Evolutionary conservation across 345 rosid genomes (phyloP).

Genomic region (Abelmoschus esculentus): DNA sequence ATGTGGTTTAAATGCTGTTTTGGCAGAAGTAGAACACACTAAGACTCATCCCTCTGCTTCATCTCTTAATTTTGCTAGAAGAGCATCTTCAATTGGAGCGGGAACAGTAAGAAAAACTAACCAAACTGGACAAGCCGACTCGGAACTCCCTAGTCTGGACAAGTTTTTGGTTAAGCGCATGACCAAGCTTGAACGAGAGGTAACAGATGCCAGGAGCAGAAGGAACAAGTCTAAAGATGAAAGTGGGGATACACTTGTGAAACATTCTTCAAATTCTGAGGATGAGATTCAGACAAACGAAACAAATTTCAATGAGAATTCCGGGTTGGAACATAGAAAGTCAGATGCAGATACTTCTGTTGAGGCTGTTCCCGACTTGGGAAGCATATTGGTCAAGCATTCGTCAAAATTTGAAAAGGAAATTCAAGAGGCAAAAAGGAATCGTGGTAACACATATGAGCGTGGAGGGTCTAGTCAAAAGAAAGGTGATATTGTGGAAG

Average conservation of each 20-base stretch:
- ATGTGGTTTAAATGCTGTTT: conserved; percentile 81
- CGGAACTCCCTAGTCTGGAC: conserved; percentile 67
- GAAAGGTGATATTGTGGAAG: conserved; percentile 23
- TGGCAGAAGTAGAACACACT: conserved; percentile 54
- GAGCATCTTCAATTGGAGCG: conserved; percentile 39
- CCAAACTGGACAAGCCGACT: conserved; percentile 26
- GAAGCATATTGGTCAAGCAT: conserved; percentile 59
- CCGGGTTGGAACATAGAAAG: conserved; percentile 14
- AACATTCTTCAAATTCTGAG: conserved; percentile 50
- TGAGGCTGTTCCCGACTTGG: conserved; percentile 43
- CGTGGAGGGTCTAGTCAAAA: conserved; percentile 4
- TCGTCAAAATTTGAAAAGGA: conserved; percentile 19
- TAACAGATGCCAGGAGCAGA: conserved; percentile 61
- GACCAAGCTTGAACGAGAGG: conserved; percentile 77
- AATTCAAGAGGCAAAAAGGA: conserved; percentile 41
- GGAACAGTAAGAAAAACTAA: conserved; percentile 27
- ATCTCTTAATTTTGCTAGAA: conserved; percentile 23
- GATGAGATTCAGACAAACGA: conserved; percentile 55
- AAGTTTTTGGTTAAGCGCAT: conserved; percentile 74
- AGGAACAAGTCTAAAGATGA: conserved; percentile 27
- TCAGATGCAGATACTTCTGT: conserved; percentile 18
- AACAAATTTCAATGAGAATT: conserved; percentile 25
- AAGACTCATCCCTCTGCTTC: conserved; percentile 32
- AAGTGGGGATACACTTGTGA: conserved; percentile 41
- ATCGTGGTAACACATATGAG: conserved; percentile 24